A percentile compares a stretch with the other conserved stretches of the same genome.
Conservation (phyloP, 2,329 filamentous ascomycete species). For the Aspergillus bombycis region DNA sequence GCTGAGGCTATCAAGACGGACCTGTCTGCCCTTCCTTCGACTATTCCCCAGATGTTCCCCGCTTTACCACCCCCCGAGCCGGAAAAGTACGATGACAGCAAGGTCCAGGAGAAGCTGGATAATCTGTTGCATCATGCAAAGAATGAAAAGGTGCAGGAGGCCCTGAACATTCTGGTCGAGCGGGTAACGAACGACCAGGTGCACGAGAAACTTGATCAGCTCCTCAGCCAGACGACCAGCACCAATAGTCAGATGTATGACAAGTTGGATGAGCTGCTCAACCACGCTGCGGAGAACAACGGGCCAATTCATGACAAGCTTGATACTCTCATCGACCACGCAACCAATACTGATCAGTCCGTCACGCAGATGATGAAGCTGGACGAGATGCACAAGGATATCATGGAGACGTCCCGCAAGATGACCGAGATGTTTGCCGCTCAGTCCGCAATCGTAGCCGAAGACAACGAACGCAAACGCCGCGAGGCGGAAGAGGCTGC, state of each 20-base stretch:
- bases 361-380: constrained; percentile 78
- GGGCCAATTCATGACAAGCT: constrained; percentile 39
- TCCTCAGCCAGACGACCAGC: constrained; percentile 39
- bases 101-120: constrained; percentile 63
- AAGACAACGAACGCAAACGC: constrained; percentile 78
- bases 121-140: constrained; percentile 42
- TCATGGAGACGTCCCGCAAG: constrained; percentile 80
- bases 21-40: constrained; percentile 51
- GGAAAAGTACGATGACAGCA: constrained; percentile 66
- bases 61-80: constrained; percentile 48
- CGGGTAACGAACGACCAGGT: constrained; percentile 56
- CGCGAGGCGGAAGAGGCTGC: constrained; percentile 78
- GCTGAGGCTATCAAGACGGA: constrained; percentile 63
- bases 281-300: constrained; percentile 34
- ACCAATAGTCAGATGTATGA: constrained; percentile 55
- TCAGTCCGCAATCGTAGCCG: constrained; percentile 57
- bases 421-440: constrained; percentile 69
- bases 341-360: constrained; percentile 67
- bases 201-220: constrained; percentile 61
- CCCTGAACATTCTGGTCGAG: constrained; percentile 53
- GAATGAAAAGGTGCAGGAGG: constrained; percentile 62
- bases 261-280: constrained; percentile 56
- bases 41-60: constrained; percentile 62
- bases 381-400: constrained; percentile 85
- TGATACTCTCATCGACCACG: constrained; percentile 53